Evolutionary conservation across 495 filamentous ascomycete genomes (phyloP).

Genomic region (Endocarpon pusillum): DNA sequence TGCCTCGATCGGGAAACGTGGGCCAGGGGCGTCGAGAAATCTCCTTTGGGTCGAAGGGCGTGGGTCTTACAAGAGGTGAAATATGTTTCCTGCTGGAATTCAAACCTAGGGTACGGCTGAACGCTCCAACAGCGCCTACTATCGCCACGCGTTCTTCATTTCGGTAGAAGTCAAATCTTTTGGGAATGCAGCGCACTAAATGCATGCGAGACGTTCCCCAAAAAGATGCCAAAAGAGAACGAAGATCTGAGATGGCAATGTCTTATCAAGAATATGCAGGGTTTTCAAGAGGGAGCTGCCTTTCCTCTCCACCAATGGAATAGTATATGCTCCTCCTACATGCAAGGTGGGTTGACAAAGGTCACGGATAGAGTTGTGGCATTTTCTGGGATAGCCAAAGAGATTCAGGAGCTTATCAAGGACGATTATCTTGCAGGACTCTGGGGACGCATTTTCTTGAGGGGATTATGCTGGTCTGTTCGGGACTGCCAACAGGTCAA

Average conservation of each 20-base stretch:
- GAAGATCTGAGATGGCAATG: neutral
- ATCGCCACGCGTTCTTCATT: neutral
- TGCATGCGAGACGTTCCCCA: neutral
- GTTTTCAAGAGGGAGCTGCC: neutral
- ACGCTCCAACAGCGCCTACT: too few species aligned
- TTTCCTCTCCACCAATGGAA: slow-evolving; percentile 7
- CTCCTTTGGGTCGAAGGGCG: neutral
- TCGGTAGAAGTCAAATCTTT: neutral
- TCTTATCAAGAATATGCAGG: neutral
- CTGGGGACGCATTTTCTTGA: too few species aligned
- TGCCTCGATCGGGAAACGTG: neutral
- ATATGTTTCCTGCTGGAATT: too few species aligned
- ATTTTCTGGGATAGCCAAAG: slow-evolving; percentile 11
- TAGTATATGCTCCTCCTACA: slow-evolving; percentile 10
- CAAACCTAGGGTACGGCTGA: too few species aligned
- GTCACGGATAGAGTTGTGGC: slow-evolving; percentile 11
- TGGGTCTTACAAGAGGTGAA: slow-evolving; percentile 1
- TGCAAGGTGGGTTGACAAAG: slow-evolving; percentile 5
- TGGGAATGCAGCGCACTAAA: neutral
- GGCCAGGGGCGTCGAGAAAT: neutral
- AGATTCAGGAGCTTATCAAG: neutral
- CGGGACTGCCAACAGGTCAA: too few species aligned
- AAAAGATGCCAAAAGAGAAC: too few species aligned
- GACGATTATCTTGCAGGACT: slow-evolving; percentile 4
- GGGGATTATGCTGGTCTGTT: too few species aligned